A percentile compares a stretch with the other conserved stretches of the same genome.
Conservation (phyloP, 2,329 filamentous ascomycete genomes). For the Pyrenochaeta sp. region DNA sequence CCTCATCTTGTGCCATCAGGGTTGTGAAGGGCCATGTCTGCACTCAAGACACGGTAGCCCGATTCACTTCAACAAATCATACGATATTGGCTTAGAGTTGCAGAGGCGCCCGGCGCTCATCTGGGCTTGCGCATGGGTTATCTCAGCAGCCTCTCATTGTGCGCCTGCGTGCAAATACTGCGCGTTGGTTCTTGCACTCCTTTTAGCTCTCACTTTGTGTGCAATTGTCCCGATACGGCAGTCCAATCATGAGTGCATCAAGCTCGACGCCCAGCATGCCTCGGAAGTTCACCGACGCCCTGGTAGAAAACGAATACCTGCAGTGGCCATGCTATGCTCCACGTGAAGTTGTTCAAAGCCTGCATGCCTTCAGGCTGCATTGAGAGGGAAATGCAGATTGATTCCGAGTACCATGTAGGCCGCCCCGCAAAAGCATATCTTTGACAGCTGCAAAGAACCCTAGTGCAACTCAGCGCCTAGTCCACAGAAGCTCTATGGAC, state of each 20-base stretch:
- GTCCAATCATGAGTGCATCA: conserved; percentile 6
- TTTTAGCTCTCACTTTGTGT: neutral
- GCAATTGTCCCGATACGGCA: conserved; percentile 14
- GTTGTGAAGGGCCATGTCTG: neutral
- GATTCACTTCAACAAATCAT: neutral
- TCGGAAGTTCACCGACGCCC: neutral
- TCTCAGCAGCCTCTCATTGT: neutral
- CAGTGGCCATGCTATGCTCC: neutral
- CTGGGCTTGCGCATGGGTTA: neutral
- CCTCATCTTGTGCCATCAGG: neutral
- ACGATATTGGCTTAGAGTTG: neutral
- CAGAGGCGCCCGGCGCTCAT: neutral
- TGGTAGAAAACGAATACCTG: neutral
- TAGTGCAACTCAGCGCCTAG: neutral
- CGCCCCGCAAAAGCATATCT: neutral
- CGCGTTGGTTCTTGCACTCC: neutral
- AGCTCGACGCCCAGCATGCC: neutral
- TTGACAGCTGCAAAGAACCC: neutral
- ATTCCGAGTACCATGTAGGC: neutral
- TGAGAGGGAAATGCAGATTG: neutral
- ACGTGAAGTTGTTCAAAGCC: no score
- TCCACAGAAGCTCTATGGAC: neutral
- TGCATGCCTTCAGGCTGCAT: neutral
- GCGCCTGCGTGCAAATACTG: neutral
- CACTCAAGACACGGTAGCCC: no score